Base-by-base conservation (phyloP, 257 asterid species). In the Nicotiana otophora region DNA sequence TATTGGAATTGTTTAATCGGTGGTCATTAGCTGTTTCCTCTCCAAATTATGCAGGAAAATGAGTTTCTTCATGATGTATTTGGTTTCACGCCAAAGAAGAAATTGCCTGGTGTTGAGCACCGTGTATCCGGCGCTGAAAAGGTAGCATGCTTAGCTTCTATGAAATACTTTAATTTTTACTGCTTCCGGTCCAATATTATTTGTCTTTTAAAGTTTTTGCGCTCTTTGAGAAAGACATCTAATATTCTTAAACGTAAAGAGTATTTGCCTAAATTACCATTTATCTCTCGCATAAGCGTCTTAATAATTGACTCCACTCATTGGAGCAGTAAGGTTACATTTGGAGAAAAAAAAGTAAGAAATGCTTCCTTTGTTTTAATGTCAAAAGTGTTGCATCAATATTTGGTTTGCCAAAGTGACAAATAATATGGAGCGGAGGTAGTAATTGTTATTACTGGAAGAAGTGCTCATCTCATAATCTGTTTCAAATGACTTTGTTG, bases 11-110 rank as follows among this genome's bases (percentile, higher is more conserved):
- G 48, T 80, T n/a, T 48, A 63, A 17, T 15, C 16, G 36, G 55
- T 53, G n/a, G 28, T 51, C 3, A 11, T 16, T 75, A 12, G 46
- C 46, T 75, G 26, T 53, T 20, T 72, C 19, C 39, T 42, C 78
- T 79, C 42, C 33, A 57, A 8, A 77, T 65, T 83, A 80, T 81
- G 64, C 76, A 96, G 99, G 97, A 93, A 84, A 96, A 94, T 87
- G 90, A 89, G 12, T 96, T 94, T 88, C 98, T 96, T 84, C 99
- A 94, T 80, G 98, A 93, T 68, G 94, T 93, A 80, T 92, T 94
- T 81, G 93, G 84, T 78, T 96, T 96, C 84, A 77, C 36, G 2
- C 98, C 97, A 64, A 94, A 92, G 91, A 92, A 89, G 85, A 91
- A 90, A 85, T 28, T 48, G 51, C 81, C 92, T 15, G 90, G 89